Conservation (phyloP, 805 yeast species). For the Saturnispora bothae region DNA sequence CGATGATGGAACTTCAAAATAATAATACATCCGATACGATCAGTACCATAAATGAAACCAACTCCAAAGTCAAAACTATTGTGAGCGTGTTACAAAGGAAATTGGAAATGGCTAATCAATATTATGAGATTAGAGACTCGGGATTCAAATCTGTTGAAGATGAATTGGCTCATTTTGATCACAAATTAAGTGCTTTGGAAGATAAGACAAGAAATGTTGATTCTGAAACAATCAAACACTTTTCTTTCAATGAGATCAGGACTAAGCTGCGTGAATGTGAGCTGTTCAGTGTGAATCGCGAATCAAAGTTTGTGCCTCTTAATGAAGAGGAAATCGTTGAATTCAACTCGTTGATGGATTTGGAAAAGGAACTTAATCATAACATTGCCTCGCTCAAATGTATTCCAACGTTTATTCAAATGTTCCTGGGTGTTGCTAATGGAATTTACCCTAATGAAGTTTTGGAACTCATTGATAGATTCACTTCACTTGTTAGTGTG, state of each 20-base stretch:
- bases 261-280: slow-evolving; percentile 2
- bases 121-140: slow-evolving; percentile 31
- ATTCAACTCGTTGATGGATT: slow-evolving; percentile 25
- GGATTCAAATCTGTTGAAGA: slow-evolving; percentile 33
- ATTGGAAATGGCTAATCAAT: slow-evolving; percentile 33
- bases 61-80: slow-evolving; percentile 20
- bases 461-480: slow-evolving; percentile 27
- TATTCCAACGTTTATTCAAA: slow-evolving; percentile 40
- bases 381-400: slow-evolving; percentile 41
- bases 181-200: not conserved
- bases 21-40: not conserved
- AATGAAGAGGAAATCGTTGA: slow-evolving; percentile 4
- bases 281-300: not conserved
- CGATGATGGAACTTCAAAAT: slow-evolving; percentile 20
- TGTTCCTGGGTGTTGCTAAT: slow-evolving; percentile 27
- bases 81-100: slow-evolving; percentile 23
- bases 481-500: slow-evolving; percentile 30
- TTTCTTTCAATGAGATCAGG: slow-evolving; percentile 1
- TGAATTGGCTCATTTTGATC: slow-evolving; percentile 21
- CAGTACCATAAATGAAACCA: slow-evolving; percentile 23
- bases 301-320: slow-evolving; percentile 5
- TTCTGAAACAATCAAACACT: slow-evolving; percentile 14
- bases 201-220: slow-evolving; percentile 23
- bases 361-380: slow-evolving; percentile 38
- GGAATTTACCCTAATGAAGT: slow-evolving; percentile 24